These are phyloP conservation scores for Didymella sp. DNA, from an alignment of 2,329 filamentous ascomycete species.

Conservation along the genomic window DNA sequence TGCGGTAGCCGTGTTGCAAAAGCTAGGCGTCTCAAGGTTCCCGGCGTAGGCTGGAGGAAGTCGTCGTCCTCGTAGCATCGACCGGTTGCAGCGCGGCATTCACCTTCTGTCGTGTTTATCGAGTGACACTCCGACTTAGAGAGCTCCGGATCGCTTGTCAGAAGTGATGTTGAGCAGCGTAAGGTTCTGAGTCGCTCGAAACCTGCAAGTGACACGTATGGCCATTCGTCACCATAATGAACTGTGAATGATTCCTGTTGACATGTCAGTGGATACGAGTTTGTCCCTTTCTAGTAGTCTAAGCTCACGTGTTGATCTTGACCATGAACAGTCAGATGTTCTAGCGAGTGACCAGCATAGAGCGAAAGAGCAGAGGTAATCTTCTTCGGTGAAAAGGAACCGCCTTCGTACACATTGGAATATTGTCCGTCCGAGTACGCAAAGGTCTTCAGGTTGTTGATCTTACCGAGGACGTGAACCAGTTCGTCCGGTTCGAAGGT, in stretches of 20 bases:
- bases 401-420: neutral
- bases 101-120: neutral
- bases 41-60: neutral
- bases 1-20: neutral
- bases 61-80: neutral
- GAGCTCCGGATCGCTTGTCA: neutral
- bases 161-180: neutral
- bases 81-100: neutral
- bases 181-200: slow-evolving; percentile 3
- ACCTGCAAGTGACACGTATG: neutral
- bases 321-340: neutral
- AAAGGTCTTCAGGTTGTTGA: neutral
- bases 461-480: neutral
- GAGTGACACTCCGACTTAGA: neutral
- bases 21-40: neutral
- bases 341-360: neutral
- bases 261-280: neutral
- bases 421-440: neutral
- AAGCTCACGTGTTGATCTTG: neutral
- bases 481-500: neutral
- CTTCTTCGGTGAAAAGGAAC: neutral
- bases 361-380: neutral
- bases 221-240: neutral
- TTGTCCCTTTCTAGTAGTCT: too few species aligned
- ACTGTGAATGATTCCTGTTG: neutral